These are phyloP conservation scores for Erodium trifolium DNA, from an alignment of 441 rosid species.

Conservation along the genomic window DNA sequence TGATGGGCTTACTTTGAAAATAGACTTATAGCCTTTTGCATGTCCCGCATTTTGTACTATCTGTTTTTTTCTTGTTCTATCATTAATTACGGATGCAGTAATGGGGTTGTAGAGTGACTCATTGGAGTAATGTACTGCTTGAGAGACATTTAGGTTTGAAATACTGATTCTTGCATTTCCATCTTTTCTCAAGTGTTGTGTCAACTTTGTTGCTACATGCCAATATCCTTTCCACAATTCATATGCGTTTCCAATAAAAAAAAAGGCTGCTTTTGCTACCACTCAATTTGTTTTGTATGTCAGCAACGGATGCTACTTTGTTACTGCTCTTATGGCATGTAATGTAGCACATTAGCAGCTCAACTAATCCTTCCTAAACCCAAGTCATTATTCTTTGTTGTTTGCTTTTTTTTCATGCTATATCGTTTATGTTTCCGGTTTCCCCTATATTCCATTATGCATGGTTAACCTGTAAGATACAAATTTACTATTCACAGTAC, in stretches of 20 bases:
- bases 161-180: neutral
- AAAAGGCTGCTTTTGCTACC: neutral
- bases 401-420: neutral
- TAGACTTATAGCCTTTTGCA: neutral
- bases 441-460: neutral
- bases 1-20: neutral
- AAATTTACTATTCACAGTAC: neutral
- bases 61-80: neutral
- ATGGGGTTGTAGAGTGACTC: neutral
- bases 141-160: conserved; percentile 3
- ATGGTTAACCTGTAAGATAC: neutral
- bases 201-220: too few species aligned
- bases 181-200: too few species aligned
- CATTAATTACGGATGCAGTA: neutral
- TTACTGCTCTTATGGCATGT: too few species aligned
- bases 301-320: too few species aligned
- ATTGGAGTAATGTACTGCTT: neutral
- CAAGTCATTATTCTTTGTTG: neutral
- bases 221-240: neutral
- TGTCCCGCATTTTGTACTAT: neutral
- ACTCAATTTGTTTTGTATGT: neutral
- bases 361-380: neutral
- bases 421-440: neutral
- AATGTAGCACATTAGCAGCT: neutral
- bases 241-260: neutral